These are phyloP conservation scores for Macrophomina phaseolina DNA, from an alignment of 2,329 filamentous ascomycete species.

Conservation along the genomic window DNA sequence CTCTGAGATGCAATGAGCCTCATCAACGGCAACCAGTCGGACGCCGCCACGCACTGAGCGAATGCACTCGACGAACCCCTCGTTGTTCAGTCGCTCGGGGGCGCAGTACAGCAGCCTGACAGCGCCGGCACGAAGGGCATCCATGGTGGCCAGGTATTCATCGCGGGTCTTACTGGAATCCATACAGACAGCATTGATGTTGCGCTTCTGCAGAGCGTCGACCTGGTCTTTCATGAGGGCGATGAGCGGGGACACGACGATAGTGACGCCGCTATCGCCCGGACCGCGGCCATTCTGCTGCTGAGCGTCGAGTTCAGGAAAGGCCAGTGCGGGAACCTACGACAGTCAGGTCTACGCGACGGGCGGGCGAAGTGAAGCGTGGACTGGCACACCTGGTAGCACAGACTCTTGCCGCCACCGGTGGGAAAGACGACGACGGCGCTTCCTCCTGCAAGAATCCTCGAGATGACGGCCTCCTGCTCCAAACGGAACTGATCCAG, in stretches of 20 bases:
- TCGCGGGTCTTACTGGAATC: slow-evolving; percentile 61
- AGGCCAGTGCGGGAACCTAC: slow-evolving; percentile 49
- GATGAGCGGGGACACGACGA: slow-evolving; percentile 63
- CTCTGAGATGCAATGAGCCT: slow-evolving; percentile 65
- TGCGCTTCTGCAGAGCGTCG: slow-evolving; percentile 57
- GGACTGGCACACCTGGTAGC: slow-evolving; percentile 44
- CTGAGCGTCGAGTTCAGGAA: slow-evolving; percentile 47
- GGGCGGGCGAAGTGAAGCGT: slow-evolving; percentile 1
- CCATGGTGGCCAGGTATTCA: slow-evolving; percentile 48
- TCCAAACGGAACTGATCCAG: slow-evolving; percentile 51
- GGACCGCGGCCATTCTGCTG: slow-evolving; percentile 36
- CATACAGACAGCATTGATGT: slow-evolving; percentile 60
- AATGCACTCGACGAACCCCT: slow-evolving; percentile 63
- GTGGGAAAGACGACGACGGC: slow-evolving; percentile 53
- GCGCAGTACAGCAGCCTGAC: slow-evolving; percentile 64
- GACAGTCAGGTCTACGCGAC: slow-evolving; percentile 22
- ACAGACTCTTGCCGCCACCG: slow-evolving; percentile 51
- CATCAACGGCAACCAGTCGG: slow-evolving; percentile 63
- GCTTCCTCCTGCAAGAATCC: slow-evolving; percentile 51
- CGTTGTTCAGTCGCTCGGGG: slow-evolving; percentile 66
- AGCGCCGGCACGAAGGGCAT: slow-evolving; percentile 54
- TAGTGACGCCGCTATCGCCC: slow-evolving; percentile 56
- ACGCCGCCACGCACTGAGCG: slow-evolving; percentile 61
- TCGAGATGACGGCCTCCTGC: slow-evolving; percentile 53
- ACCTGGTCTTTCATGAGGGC: slow-evolving; percentile 68